These are phyloP conservation scores for Xylaria sp. DNA, from an alignment of 2,329 filamentous ascomycete genomes.

Conservation along the genomic window DNA sequence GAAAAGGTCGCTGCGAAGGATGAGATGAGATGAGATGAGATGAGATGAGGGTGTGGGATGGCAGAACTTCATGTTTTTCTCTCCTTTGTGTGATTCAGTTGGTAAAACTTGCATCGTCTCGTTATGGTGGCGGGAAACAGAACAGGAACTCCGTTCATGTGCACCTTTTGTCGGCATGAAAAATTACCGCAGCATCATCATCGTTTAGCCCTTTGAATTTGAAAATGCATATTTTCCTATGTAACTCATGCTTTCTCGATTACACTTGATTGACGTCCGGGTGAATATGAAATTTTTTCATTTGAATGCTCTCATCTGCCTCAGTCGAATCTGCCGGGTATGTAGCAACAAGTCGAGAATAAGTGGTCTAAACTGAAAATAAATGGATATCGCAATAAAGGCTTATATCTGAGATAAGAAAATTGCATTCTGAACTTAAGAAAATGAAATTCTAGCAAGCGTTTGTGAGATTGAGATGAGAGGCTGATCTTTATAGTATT, in stretches of 20 bases:
- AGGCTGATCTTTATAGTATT: background rate
- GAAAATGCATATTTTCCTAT: conserved; percentile 17
- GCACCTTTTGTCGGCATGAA: conserved; percentile 26
- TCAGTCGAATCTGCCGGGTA: too few species aligned
- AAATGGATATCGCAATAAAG: background rate
- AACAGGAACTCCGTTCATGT: conserved; percentile 22
- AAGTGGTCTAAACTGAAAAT: background rate
- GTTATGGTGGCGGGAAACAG: conserved; percentile 23
- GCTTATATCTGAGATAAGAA: background rate
- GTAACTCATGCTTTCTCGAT: background rate
- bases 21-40: conserved; percentile 7
- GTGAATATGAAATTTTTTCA: background rate
- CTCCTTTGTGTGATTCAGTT: conserved; percentile 13
- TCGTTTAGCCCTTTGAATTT: conserved; percentile 30
- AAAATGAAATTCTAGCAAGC: too few species aligned
- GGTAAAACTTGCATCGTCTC: conserved; percentile 23
- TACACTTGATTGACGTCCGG: background rate
- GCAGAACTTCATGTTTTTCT: background rate
- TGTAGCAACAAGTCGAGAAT: too few species aligned
- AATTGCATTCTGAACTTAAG: background rate
- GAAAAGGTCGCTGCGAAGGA: background rate
- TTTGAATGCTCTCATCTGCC: background rate
- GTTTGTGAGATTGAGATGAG: conserved; percentile 22
- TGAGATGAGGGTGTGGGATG: too few species aligned
- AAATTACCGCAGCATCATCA: conserved; percentile 26